These are phyloP conservation scores for Carex myosuroides DNA, from an alignment of 176 grass and related monocot species.

Conservation along the genomic window DNA sequence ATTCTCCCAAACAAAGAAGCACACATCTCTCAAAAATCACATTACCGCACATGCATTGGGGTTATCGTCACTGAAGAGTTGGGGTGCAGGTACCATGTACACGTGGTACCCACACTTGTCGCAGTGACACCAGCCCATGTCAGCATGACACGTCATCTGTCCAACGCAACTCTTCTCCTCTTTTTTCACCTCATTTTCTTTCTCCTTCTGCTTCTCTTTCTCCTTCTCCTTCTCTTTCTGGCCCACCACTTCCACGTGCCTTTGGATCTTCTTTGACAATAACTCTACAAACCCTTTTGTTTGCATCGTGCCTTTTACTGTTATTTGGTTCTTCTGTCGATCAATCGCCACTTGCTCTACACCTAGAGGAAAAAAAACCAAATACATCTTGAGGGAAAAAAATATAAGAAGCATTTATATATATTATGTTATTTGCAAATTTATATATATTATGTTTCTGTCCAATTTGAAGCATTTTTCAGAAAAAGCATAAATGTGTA, in stretches of 20 bases:
- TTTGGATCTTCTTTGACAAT: slow-evolving; percentile 38
- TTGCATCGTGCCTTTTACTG: slow-evolving; percentile 70
- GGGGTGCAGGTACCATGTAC: slow-evolving; percentile 30
- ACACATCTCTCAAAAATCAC: slow-evolving; percentile 21
- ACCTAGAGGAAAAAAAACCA: slow-evolving; percentile 7
- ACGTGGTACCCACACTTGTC: slow-evolving; percentile 34
- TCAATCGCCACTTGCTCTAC: slow-evolving; percentile 58
- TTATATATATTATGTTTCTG: neutral
- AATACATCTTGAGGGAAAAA: neutral
- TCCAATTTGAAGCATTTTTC: neutral
- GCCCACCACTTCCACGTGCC: slow-evolving; percentile 37
- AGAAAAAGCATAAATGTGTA: neutral
- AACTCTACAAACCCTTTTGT: slow-evolving; percentile 39
- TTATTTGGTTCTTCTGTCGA: slow-evolving; percentile 48
- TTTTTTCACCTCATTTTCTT: slow-evolving; percentile 22
- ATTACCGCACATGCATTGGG: slow-evolving; percentile 70
- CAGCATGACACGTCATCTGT: neutral
- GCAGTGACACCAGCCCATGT: slow-evolving; percentile 22
- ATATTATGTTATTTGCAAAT: neutral
- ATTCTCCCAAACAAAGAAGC: neutral
- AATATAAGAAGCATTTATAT: too few species aligned
- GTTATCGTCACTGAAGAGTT: slow-evolving; percentile 80
- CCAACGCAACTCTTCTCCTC: slow-evolving; percentile 20
- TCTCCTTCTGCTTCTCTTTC: slow-evolving; percentile 1
- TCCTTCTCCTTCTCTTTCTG: slow-evolving; percentile 24